Evolutionary conservation across 139 green algal species (phyloP), one percentile per base, ranked within the genome.

Genomic region (Chlorella sp.): DNA sequence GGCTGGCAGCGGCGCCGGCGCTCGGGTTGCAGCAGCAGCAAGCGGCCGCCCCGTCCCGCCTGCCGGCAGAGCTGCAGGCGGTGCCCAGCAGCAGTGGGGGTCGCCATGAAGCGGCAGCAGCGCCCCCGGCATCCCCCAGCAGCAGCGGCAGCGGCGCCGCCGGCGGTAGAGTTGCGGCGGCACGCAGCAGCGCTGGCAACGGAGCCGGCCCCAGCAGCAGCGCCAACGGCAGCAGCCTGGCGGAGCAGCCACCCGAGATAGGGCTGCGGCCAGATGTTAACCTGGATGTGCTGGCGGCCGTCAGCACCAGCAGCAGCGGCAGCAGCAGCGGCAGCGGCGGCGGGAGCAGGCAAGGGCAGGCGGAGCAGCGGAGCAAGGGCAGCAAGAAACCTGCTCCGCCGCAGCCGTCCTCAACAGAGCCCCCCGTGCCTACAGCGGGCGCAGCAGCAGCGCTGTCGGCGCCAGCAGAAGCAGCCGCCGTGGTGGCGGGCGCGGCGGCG

Each of bases 161-260:
- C 23, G 38, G 23, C 12, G 69, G 21, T 51, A 15, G 16, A 28
- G 25, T 51, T 32, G 30, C 18, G 73, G 5, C 73, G 41, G 2
- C 30, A 26, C 0, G 4, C 26, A 36, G 71, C 39, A 60, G 38
- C 20, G 39, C 32, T 11, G 26, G 0, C 12, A 36, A 26, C 13
- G 25, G 71, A 1, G 44, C 25, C 44, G 62, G 72, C 39, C 38
- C 38, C 72, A 65, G 44, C 28, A 63, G 74, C 55, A 68, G 74
- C 76, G 60, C 57, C 76, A 74, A 38, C 34, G 6, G 16, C 34
- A 47, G 69, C 69, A 34, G 38, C 34, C 20, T 62, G 21, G 44
- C 18, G 4, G 71, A 67, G 36, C 70, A 86, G 70, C 81, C 71
- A 12, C 81, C 81, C 4, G 70, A 81, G 57, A 36, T n/a, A 6